Conservation (phyloP, 306 rosid species). For the Cicer chorassanicum region DNA sequence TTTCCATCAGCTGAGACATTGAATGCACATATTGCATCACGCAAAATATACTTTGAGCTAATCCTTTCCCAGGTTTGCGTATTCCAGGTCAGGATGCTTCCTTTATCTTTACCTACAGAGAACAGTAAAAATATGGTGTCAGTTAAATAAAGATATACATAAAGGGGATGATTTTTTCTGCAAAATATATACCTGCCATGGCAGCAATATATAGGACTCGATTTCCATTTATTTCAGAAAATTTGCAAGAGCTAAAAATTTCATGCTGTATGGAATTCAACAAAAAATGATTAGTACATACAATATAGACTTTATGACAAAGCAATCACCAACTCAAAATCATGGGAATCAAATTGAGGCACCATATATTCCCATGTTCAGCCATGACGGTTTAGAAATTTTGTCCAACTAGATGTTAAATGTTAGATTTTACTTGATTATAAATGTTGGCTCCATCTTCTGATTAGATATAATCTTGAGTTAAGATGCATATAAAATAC, state of each 20-base stretch:
- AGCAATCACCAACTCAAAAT: constrained; percentile 28
- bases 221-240: constrained; percentile 61
- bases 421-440: constrained; percentile 10
- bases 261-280: constrained; percentile 67
- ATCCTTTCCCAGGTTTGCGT: constrained; percentile 77
- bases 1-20: constrained; percentile 87
- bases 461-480: constrained; percentile 9
- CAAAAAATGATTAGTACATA: constrained; percentile 41
- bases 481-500: constrained; percentile 28
- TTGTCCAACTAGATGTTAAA: constrained; percentile 11
- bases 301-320: background rate
- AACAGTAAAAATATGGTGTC: constrained; percentile 36
- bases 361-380: constrained; percentile 27
- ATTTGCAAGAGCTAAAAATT: constrained; percentile 73
- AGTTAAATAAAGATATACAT: constrained; percentile 38
- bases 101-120: constrained; percentile 61
- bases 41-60: constrained; percentile 62
- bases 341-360: constrained; percentile 22
- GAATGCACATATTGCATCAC: constrained; percentile 70
- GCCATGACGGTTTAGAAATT: background rate
- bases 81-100: constrained; percentile 84
- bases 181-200: constrained; percentile 59
- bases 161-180: constrained; percentile 32
- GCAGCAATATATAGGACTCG: constrained; percentile 68
- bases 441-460: constrained; percentile 16